phyloP scores from a whole-genome alignment of 805 yeast species.

The Spathaspora hagerdaliae region DNA sequence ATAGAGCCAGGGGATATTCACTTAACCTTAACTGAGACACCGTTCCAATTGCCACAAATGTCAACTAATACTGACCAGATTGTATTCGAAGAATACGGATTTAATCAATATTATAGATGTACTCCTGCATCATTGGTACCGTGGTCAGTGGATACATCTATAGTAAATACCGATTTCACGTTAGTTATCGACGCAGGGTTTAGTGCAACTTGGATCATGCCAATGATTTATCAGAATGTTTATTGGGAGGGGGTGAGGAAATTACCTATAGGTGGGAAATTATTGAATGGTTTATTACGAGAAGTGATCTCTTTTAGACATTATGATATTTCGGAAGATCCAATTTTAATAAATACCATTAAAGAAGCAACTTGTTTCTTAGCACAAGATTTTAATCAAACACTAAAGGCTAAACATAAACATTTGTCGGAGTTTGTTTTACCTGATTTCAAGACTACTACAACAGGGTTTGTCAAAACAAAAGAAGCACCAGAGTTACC shows the following conservation, averaged over 20 bases:
- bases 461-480: constrained; percentile 64
- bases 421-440: constrained; percentile 66
- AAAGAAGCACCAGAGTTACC: constrained; percentile 18
- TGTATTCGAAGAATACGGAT: constrained; percentile 89
- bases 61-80: constrained; percentile 87
- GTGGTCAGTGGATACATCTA: constrained; percentile 9
- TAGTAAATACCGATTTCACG: constrained; percentile 50
- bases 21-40: constrained; percentile 73
- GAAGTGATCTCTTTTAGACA: constrained; percentile 87
- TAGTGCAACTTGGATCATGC: constrained; percentile 81
- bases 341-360: constrained; percentile 75
- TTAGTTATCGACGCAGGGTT: constrained; percentile 87
- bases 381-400: constrained; percentile 44
- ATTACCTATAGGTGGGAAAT: constrained; percentile 82
- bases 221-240: constrained; percentile 74
- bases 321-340: constrained; percentile 91
- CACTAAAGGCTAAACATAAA: constrained; percentile 35
- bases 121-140: constrained; percentile 50
- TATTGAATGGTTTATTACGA: constrained; percentile 74
- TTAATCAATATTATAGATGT: constrained; percentile 64
- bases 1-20: constrained; percentile 33
- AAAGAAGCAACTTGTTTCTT: constrained; percentile 76
- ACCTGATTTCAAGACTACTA: constrained; percentile 82
- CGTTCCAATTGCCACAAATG: constrained; percentile 75
- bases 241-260: constrained; percentile 74